Percentiles rank a stretch among this genome's conserved stretches.
phyloP scores from a whole-genome alignment of 2,329 filamentous ascomycete genomes.

The Colletotrichum lentis region DNA sequence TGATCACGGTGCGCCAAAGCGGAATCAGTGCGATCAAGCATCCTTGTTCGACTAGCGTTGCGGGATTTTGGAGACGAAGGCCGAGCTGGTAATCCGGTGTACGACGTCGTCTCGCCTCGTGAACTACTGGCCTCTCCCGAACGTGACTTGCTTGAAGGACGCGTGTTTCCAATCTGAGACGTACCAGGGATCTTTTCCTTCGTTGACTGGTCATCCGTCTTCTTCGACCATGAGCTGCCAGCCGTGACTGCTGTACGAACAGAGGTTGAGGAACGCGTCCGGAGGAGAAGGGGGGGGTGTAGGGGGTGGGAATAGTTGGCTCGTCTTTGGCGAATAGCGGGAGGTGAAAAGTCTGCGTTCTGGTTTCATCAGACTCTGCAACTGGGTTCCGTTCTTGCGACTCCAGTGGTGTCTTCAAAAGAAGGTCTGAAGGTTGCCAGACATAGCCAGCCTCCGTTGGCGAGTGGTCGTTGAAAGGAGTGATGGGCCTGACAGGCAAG shows the following conservation, averaged over 20 bases:
- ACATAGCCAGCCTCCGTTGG: constrained; percentile 31
- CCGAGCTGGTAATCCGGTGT: constrained; percentile 24
- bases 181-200: no score
- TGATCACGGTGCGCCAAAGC: constrained; percentile 23
- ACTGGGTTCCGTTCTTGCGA: constrained; percentile 19
- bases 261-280: neutral
- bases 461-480: constrained; percentile 40
- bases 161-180: neutral
- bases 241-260: no score
- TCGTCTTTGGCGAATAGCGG: neutral
- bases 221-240: no score
- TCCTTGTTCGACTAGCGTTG: constrained; percentile 46
- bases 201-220: no score
- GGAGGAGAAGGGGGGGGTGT: neutral
- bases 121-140: no score
- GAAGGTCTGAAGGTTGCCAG: constrained; percentile 39
- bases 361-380: neutral
- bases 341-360: neutral
- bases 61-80: constrained; percentile 49
- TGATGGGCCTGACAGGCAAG: constrained; percentile 34
- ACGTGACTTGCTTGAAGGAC: neutral
- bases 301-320: neutral
- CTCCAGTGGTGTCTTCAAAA: constrained; percentile 38
- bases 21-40: constrained; percentile 42
- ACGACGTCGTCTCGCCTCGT: neutral